phyloP scores from a whole-genome alignment of 805 yeast genomes.

The Cyberlindnera amylophila region DNA sequence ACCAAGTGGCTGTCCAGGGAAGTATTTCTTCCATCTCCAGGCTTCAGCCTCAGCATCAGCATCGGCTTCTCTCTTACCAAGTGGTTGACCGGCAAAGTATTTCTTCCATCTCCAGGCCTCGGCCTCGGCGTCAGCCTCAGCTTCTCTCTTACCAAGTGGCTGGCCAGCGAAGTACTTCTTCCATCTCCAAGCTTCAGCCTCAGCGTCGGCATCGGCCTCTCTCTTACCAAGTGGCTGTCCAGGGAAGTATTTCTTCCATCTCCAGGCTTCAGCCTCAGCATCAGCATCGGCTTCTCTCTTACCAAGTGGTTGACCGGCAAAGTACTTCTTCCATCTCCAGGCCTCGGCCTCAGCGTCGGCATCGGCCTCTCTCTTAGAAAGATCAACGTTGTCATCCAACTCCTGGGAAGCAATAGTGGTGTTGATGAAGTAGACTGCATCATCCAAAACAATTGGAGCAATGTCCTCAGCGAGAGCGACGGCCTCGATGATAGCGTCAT shows the following conservation, averaged over 20 bases:
- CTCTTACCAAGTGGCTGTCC: slow-evolving; percentile 18
- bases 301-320: slow-evolving; percentile 20
- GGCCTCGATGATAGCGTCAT: slow-evolving; percentile 26
- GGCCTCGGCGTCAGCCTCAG: slow-evolving; percentile 21
- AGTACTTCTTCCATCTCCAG: slow-evolving; percentile 21
- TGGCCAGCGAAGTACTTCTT: slow-evolving; percentile 17
- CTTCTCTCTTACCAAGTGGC: slow-evolving; percentile 21
- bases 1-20: slow-evolving; percentile 18
- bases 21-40: slow-evolving; percentile 18
- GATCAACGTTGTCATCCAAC: slow-evolving; percentile 11
- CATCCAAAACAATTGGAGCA: slow-evolving; percentile 23
- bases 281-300: slow-evolving; percentile 23
- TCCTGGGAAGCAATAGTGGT: slow-evolving; percentile 23
- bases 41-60: slow-evolving; percentile 23
- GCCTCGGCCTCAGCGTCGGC: slow-evolving; percentile 15
- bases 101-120: slow-evolving; percentile 22
- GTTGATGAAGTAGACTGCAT: slow-evolving; percentile 27
- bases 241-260: slow-evolving; percentile 17
- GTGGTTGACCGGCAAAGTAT: slow-evolving; percentile 20
- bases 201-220: slow-evolving; percentile 22
- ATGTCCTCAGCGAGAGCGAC: slow-evolving; percentile 22
- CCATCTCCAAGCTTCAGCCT: slow-evolving; percentile 26
- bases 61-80: slow-evolving; percentile 17
- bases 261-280: slow-evolving; percentile 22
- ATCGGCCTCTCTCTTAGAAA: slow-evolving; percentile 19